These are phyloP conservation scores for Agrocybe praecox DNA, from an alignment of 768 basidiomycete genomes.

Conservation along the genomic window DNA sequence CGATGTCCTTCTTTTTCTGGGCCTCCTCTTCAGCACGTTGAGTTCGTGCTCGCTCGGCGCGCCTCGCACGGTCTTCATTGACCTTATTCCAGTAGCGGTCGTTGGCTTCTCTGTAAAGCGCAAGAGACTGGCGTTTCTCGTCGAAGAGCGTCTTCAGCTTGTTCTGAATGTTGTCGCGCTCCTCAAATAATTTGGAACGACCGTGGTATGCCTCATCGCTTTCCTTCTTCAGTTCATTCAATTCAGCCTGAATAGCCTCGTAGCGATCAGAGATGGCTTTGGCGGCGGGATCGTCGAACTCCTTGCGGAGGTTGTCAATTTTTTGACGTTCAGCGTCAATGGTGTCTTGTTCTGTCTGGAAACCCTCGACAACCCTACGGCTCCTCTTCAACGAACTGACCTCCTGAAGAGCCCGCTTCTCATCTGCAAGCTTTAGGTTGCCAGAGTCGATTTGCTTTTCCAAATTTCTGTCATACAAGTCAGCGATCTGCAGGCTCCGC, in stretches of 20 bases:
- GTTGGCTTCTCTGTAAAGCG: conserved; percentile 77
- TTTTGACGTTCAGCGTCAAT: conserved; percentile 78
- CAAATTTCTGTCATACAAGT: conserved; percentile 55
- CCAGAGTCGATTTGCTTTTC: conserved; percentile 94
- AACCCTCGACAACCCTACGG: conserved; percentile 77
- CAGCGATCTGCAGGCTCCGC: neutral
- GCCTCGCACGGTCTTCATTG: conserved; percentile 85
- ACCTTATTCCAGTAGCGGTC: conserved; percentile 84
- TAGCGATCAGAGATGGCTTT: conserved; percentile 82
- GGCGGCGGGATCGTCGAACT: conserved; percentile 89
- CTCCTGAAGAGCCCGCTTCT: conserved; percentile 93
- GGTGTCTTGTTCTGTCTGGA: conserved; percentile 75
- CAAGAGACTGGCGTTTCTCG: conserved; percentile 74
- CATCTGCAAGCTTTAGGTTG: conserved; percentile 88
- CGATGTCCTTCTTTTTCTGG: conserved; percentile 78
- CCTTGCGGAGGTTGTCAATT: conserved; percentile 79
- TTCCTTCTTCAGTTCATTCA: conserved; percentile 86
- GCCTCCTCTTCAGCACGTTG: conserved; percentile 80
- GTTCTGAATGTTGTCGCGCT: conserved; percentile 74
- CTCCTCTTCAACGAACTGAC: conserved; percentile 74
- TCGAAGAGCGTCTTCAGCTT: conserved; percentile 72
- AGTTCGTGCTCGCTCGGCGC: conserved; percentile 74
- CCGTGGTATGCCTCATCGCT: conserved; percentile 82
- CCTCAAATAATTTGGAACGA: conserved; percentile 82
- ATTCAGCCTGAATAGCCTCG: conserved; percentile 79